phyloP scores from a whole-genome alignment of 805 yeast species.

The Spathaspora girioi region DNA sequence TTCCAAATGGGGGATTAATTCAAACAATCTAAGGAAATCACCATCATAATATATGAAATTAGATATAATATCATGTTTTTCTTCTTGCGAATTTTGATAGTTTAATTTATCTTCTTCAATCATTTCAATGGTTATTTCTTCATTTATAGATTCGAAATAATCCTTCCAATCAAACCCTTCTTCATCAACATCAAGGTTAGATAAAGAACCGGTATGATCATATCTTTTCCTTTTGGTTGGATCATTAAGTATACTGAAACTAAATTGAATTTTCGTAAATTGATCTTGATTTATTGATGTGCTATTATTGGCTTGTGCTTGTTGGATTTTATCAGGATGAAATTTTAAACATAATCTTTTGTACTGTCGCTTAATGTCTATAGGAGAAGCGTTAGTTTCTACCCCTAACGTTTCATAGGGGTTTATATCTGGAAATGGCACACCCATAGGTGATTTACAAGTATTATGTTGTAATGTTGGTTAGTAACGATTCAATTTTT shows the following conservation, averaged over 20 bases:
- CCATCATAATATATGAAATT: conserved; percentile 60
- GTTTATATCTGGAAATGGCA: conserved; percentile 53
- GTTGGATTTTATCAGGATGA: conserved; percentile 68
- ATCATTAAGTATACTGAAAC: conserved; percentile 68
- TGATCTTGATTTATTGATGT: conserved; percentile 16
- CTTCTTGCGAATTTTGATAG: conserved; percentile 64
- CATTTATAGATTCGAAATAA: conserved; percentile 45
- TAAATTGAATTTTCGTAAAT: conserved; percentile 72
- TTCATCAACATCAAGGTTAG: conserved; percentile 34
- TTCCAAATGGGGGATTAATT: conserved; percentile 74
- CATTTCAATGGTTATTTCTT: conserved; percentile 55
- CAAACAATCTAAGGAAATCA: conserved; percentile 66
- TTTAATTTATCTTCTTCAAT: conserved; percentile 64
- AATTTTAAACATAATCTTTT: conserved; percentile 57
- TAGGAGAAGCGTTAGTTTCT: conserved; percentile 34
- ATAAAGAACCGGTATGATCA: conserved; percentile 68
- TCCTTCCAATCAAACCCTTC: conserved; percentile 55
- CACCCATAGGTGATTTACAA: conserved; percentile 16
- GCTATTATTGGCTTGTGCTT: conserved; percentile 11
- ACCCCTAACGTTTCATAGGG: conserved; percentile 58
- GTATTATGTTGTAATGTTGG: background rate
- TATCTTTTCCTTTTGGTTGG: conserved; percentile 49
- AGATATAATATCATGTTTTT: conserved; percentile 56
- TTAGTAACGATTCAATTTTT: background rate
- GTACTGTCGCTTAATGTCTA: conserved; percentile 64